Base-by-base conservation (phyloP, 768 basidiomycete genomes). In the Daedaleopsis nitida region DNA sequence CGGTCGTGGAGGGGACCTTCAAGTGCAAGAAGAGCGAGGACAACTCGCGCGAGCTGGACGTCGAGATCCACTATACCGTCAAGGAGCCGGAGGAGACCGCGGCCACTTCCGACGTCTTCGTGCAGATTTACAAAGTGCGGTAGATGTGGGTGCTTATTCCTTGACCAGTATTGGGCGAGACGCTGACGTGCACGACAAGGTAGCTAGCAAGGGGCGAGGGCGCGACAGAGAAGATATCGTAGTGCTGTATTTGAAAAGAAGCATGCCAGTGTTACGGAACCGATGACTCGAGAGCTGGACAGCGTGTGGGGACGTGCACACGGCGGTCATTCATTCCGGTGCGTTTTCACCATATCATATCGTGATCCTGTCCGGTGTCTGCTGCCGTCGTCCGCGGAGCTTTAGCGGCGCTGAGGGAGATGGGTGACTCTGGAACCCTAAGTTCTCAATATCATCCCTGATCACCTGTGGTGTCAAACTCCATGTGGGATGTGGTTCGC, bases 21-120 rank as follows among this genome's bases (percentile, higher is more conserved):
- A 82, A 84, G 67, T 92, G 92, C 69, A 81, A 80, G 63, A 98
- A 98, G 78, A 91, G 86, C 69, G 76, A 80, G 37, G 78, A 75
- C 5, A 98, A 98, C 72, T 87, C 91, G 43, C 81, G 96, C 51
- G 96, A 97, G 71, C 76, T 98, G 50, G 90, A 96, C 63, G 85
- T 98, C 14, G 95, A 96, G 77, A 92, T 98, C 39, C 93, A 95
- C 72, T 95, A 82, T 70, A 65, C 73, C 0, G 75, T 89, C 64
- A 80, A 76, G 17, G 78, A 83, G 10, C 73, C 77, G 19, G 69
- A 61, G 13, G 74, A 72, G 24, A 65, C 52, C 17, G 56, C 66
- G 48, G 66, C 75, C 24, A 57, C 72, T 6, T 66, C 72, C 37
- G 82, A 85, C 37, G 77, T 80, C n/a, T 75, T 84, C 21, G 87